These are phyloP conservation scores for Ambrosia trifida DNA, from an alignment of 129 eudicot genomes.

Conservation along the genomic window DNA sequence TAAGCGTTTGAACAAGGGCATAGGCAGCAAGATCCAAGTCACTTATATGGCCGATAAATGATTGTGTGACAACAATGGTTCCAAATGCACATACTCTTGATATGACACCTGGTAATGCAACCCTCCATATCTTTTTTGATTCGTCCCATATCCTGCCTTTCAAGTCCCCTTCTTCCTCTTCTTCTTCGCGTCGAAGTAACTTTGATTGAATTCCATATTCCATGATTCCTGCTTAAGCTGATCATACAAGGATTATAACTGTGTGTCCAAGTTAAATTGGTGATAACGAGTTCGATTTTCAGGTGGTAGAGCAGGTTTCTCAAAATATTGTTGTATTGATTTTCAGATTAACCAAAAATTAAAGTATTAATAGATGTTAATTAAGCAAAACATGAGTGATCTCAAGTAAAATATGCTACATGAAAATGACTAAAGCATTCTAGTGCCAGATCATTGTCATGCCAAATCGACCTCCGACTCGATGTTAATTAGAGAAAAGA, in stretches of 20 bases:
- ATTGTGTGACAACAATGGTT: constrained; percentile 44
- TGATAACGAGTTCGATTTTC: background rate
- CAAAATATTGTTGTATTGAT: constrained; percentile 1
- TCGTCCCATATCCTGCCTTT: constrained; percentile 56
- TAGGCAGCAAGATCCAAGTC: constrained; percentile 69
- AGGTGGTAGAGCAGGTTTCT: background rate
- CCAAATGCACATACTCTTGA: too few relatives aligned
- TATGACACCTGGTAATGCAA: too few relatives aligned
- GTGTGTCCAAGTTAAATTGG: background rate
- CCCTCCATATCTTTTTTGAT: constrained; percentile 56
- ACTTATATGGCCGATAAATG: constrained; percentile 67
- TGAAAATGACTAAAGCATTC: background rate
- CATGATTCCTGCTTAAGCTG: constrained; percentile 27
- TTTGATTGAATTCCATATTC: constrained; percentile 39
- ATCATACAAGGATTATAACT: background rate
- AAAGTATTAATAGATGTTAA: background rate
- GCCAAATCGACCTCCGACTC: background rate
- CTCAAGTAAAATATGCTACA: background rate
- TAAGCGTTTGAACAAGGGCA: constrained; percentile 75
- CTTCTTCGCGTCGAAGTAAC: constrained; percentile 40
- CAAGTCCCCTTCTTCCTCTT: constrained; percentile 45
- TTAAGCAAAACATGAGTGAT: background rate
- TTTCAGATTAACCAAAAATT: constrained; percentile 4
- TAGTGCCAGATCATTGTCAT: background rate
- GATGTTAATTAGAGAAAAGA: background rate